Conservation (phyloP, 192 early-diverging fungal genomes). For the Gonapodya sp. region DNA sequence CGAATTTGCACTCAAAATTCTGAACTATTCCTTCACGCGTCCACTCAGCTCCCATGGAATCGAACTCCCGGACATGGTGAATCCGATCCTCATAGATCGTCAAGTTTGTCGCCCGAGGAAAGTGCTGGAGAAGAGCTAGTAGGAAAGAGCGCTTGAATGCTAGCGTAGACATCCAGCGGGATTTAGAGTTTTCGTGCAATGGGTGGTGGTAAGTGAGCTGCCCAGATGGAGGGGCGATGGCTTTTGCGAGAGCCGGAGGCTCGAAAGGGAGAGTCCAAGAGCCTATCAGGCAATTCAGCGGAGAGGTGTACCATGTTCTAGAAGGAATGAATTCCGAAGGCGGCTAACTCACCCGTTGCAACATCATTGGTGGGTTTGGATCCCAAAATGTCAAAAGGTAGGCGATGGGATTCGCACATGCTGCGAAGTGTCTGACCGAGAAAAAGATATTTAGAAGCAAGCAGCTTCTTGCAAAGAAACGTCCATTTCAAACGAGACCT, state of each 20-base stretch:
- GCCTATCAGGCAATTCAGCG: too few species aligned
- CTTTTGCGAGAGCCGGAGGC: not conserved
- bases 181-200: not conserved
- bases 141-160: not conserved
- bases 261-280: constrained; percentile 9
- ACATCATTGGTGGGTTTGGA: not conserved
- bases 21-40: not conserved
- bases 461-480: too few species aligned
- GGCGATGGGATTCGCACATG: not conserved
- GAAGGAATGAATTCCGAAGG: too few species aligned
- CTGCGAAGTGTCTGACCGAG: not conserved
- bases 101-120: not conserved
- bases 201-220: not conserved
- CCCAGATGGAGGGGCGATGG: not conserved
- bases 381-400: not conserved
- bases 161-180: not conserved
- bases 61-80: not conserved
- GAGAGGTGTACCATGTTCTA: too few species aligned
- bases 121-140: not conserved
- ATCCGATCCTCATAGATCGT: not conserved
- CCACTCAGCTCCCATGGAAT: not conserved
- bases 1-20: not conserved
- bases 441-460: too few species aligned
- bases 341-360: not conserved
- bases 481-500: too few species aligned